Base-by-base conservation (phyloP, 2,329 filamentous ascomycete genomes). In the Arthroderma uncinatum region DNA sequence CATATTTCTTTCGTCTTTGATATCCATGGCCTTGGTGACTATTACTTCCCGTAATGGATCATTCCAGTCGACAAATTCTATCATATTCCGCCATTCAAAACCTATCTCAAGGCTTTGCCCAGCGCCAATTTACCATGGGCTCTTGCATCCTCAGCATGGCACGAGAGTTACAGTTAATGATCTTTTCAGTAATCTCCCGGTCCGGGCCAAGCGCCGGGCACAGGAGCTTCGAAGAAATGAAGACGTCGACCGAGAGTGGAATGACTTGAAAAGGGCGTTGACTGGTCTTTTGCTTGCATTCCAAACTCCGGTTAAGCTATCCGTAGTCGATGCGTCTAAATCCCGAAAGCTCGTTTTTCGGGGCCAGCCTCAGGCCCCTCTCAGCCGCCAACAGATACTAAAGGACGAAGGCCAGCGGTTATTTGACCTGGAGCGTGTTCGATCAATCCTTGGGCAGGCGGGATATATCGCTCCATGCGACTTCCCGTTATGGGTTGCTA, bases 131-230 rank as follows among this genome's bases (percentile, higher is more conserved):
- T 79, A 83, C 53, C 79, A 87, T 48, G 75, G 78, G 52, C 64
- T 88, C 5, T 73, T 71, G 36, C 79, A 78, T 57, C 69, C 55
- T 9, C 59, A 74, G 19, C 82, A 88, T 72, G 92, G 92, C 3
- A 95, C 91, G 0, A 80, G 82, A 28, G 83, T 92, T 1, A 79
- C 79, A 0, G 85, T 95, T 4, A 82, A 84, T 57, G 85, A 95
- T 68, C 75, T 96, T 0, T 97, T 96, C 71, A 90, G 91, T 0
- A 86, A 84, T 58, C 88, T 96, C 82, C 90, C 92, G 0, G 92
- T 96, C 10, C 83, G 92, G 12, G 85, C 94, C 25, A 95, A 93
- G 67, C 87, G 90, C 64, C 81, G 90, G 61, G 81, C 81, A 0
- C 63, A 82, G 2, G 72, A 75, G 61, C 68, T 77, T 39, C 74